phyloP scores from a whole-genome alignment of 2,329 filamentous ascomycete genomes.

The Fusarium zealandicum region DNA sequence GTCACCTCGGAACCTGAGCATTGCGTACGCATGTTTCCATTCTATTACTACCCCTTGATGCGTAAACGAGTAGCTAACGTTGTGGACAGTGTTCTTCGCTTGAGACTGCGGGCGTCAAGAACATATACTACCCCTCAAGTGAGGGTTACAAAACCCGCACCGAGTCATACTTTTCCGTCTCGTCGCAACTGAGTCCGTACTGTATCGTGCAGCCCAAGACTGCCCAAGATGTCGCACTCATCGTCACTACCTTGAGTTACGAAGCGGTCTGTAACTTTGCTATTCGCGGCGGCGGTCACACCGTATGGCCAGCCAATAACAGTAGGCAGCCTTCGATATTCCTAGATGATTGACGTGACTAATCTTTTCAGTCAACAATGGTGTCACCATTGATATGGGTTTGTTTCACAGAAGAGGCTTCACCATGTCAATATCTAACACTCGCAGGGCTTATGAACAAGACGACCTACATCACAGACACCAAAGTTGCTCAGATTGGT shows the following conservation, averaged over 20 bases:
- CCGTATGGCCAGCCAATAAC: conserved; percentile 14
- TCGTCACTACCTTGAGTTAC: conserved; percentile 21
- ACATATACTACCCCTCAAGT: conserved; percentile 18
- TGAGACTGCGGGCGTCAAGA: conserved; percentile 17
- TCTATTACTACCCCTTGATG: neutral
- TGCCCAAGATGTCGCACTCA: conserved; percentile 29
- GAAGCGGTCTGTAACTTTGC: conserved; percentile 20
- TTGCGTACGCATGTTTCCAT: neutral
- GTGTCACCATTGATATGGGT: conserved; percentile 23
- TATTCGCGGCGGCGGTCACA: conserved; percentile 27
- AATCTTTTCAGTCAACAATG: conserved; percentile 11
- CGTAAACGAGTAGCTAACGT: neutral
- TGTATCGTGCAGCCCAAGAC: conserved; percentile 39
- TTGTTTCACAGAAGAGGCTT: neutral
- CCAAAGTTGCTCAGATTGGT: conserved; percentile 40
- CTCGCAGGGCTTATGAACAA: conserved; percentile 32
- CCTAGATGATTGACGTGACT: neutral
- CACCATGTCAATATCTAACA: neutral
- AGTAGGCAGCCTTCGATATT: conserved; percentile 1
- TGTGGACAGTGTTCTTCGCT: conserved; percentile 17
- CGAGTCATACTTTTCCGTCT: conserved; percentile 37
- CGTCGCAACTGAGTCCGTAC: conserved; percentile 29
- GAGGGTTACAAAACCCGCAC: conserved; percentile 25
- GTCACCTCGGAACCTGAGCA: neutral
- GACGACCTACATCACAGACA: conserved; percentile 38